Conservation (phyloP, 352 stramenopile species). For the Pythium rishiriense region DNA sequence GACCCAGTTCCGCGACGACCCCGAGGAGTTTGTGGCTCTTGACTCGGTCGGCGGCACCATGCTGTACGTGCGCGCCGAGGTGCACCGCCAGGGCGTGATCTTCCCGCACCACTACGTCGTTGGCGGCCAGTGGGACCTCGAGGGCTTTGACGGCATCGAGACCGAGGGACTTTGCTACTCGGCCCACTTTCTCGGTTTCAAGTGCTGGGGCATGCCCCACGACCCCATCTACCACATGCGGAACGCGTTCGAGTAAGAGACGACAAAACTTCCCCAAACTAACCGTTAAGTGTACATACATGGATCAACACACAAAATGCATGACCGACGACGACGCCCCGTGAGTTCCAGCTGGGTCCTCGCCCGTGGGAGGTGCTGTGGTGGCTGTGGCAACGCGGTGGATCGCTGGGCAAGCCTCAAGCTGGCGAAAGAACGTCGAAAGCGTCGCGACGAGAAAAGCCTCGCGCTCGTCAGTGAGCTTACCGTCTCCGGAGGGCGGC, state of each 20-base stretch:
- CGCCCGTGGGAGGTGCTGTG: neutral
- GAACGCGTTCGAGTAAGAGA: neutral
- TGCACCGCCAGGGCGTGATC: slow-evolving; percentile 50
- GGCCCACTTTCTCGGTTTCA: slow-evolving; percentile 46
- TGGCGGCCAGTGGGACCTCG: slow-evolving; percentile 39
- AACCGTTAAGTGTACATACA: too few species aligned
- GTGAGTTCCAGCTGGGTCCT: neutral
- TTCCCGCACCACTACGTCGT: slow-evolving; percentile 51
- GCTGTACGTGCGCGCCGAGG: slow-evolving; percentile 46
- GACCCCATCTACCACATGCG: slow-evolving; percentile 10
- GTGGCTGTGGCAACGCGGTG: slow-evolving; percentile 12
- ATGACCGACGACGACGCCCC: neutral
- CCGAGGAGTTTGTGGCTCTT: slow-evolving; percentile 26
- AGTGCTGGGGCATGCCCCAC: slow-evolving; percentile 53
- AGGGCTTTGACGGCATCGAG: slow-evolving; percentile 57
- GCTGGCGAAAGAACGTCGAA: slow-evolving; percentile 5
- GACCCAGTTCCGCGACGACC: slow-evolving; percentile 9
- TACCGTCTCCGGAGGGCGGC: neutral
- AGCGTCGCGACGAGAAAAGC: slow-evolving; percentile 9
- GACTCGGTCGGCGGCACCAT: slow-evolving; percentile 57
- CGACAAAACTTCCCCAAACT: too few species aligned
- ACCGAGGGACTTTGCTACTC: slow-evolving; percentile 56
- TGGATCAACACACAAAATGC: neutral
- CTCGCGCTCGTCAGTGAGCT: slow-evolving; percentile 7
- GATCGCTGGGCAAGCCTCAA: slow-evolving; percentile 13